A percentile compares a stretch with the other conserved stretches of the same genome.
Conservation (phyloP, 2,329 filamentous ascomycete species). For the Fusarium incarnatum region DNA sequence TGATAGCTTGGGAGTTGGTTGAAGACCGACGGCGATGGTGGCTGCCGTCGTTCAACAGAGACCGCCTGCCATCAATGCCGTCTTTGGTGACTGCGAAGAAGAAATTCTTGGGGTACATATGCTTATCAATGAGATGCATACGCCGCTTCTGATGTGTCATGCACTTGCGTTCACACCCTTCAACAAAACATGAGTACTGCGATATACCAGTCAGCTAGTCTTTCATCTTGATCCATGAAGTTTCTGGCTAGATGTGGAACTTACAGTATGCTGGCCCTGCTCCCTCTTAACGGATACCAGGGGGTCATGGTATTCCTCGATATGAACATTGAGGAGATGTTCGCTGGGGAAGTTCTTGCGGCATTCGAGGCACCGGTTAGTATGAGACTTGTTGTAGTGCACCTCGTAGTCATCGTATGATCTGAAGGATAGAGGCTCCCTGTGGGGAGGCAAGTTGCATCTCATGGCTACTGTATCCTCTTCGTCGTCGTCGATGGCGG, state of each 20-base stretch:
- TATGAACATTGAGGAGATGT: slow-evolving; percentile 84
- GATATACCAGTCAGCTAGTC: slow-evolving; percentile 23
- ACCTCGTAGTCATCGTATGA: slow-evolving; percentile 85
- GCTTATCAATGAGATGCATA: slow-evolving; percentile 93
- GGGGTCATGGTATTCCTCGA: slow-evolving; percentile 91
- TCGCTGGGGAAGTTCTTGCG: slow-evolving; percentile 87
- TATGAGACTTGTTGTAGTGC: slow-evolving; percentile 85
- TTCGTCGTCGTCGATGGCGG: slow-evolving; percentile 50
- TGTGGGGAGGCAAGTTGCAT: slow-evolving; percentile 86
- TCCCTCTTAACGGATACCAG: slow-evolving; percentile 78
- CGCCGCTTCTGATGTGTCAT: slow-evolving; percentile 84
- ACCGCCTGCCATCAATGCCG: slow-evolving; percentile 87
- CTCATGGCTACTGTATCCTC: slow-evolving; percentile 68
- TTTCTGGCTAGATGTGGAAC: slow-evolving; percentile 46
- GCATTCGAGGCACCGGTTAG: slow-evolving; percentile 87
- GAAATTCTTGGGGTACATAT: slow-evolving; percentile 88
- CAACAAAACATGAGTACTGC: slow-evolving; percentile 89
- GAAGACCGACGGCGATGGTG: slow-evolving; percentile 63
- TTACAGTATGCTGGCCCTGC: slow-evolving; percentile 86
- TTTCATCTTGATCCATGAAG: not conserved
- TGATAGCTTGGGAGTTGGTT: slow-evolving; percentile 51
- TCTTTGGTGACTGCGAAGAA: slow-evolving; percentile 89
- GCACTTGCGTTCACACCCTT: slow-evolving; percentile 87
- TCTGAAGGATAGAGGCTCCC: slow-evolving; percentile 74
- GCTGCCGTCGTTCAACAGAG: slow-evolving; percentile 75